A percentile compares a stretch with the other conserved stretches of the same genome.
Conservation (phyloP, 2,329 filamentous ascomycete genomes). For the Myriosclerotinia duriaeana region DNA sequence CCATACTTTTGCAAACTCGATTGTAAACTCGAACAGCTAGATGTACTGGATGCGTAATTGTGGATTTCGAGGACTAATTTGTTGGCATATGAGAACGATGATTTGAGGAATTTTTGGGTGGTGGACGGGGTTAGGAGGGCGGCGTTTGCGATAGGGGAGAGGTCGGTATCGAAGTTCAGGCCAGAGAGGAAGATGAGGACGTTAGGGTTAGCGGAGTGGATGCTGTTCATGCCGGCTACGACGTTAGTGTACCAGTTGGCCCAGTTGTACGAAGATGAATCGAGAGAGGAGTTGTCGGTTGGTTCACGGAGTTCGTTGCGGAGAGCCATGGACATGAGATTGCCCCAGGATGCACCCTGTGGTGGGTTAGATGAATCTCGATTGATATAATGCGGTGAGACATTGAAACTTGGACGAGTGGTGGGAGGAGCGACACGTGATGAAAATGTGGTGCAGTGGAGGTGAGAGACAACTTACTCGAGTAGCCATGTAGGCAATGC, state of each 20-base stretch:
- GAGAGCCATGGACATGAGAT: slow-evolving; percentile 35
- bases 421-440: background rate
- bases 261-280: slow-evolving; percentile 46
- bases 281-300: slow-evolving; percentile 24
- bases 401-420: background rate
- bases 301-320: slow-evolving; percentile 46
- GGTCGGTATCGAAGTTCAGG: slow-evolving; percentile 46
- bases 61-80: slow-evolving; percentile 52
- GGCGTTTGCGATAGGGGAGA: slow-evolving; percentile 28
- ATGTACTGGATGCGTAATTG: slow-evolving; percentile 20
- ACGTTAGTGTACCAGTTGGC: slow-evolving; percentile 47
- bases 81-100: slow-evolving; percentile 44
- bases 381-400: background rate
- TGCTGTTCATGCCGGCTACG: slow-evolving; percentile 43
- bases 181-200: slow-evolving; percentile 51
- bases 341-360: slow-evolving; percentile 27
- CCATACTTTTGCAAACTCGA: slow-evolving; percentile 43
- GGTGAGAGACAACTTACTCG: slow-evolving; percentile 46
- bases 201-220: slow-evolving; percentile 47
- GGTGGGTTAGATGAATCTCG: background rate
- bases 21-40: slow-evolving; percentile 38
- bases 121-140: slow-evolving; percentile 27
- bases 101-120: slow-evolving; percentile 40
- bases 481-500: slow-evolving; percentile 58
- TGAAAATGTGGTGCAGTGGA: background rate